Evolutionary conservation across 2,329 filamentous ascomycete species (phyloP), one percentile per base, ranked within the genome.

Genomic region (Cadophora sp.): DNA sequence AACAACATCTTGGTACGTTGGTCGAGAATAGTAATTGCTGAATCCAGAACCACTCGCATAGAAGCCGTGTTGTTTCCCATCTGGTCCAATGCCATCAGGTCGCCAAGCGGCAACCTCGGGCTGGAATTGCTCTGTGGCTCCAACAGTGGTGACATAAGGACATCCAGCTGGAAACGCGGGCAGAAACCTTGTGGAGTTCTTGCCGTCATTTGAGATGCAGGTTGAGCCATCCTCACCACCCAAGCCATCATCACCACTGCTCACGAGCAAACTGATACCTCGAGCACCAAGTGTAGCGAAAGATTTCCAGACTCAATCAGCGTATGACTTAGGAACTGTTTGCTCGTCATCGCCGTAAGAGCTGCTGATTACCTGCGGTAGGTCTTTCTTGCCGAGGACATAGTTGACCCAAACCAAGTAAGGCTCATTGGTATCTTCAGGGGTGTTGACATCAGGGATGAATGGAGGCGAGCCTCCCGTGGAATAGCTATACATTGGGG

Each of bases 361-460:
- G 70, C 88, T 84, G 45, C 81, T 83, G 67, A 87, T 81, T 8
- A 87, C 85, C 68, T 87, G 85, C 0, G 90, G 89, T 1, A 92
- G 80, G 63, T 84, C 77, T 22, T 77, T 72, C 68, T 86, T 84
- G 1, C 79, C 77, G 0, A 89, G 81, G 8, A 89, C 76, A 67
- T 83, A 81, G 63, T 85, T 79, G 14, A 88, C 78, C 69, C 86
- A 83, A 43, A 84, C 82, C 3, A 89, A 76, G 69, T 85, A 89
- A 0, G 87, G 87, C 76, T 89, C 86, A 73, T 89, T 92, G 76
- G 88, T 83, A 58, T 86, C 82, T 0, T 84, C 80, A 22, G 80
- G 77, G 76, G 69, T 68, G 27, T 68, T 67, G 39, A 65, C 14
- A 14, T 13, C 18, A 18, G 41, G 41, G 4, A 43, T 13, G 41